Evolutionary conservation across 2,329 filamentous ascomycete genomes (phyloP).

Genomic region (Keithomyces neogunnii): DNA sequence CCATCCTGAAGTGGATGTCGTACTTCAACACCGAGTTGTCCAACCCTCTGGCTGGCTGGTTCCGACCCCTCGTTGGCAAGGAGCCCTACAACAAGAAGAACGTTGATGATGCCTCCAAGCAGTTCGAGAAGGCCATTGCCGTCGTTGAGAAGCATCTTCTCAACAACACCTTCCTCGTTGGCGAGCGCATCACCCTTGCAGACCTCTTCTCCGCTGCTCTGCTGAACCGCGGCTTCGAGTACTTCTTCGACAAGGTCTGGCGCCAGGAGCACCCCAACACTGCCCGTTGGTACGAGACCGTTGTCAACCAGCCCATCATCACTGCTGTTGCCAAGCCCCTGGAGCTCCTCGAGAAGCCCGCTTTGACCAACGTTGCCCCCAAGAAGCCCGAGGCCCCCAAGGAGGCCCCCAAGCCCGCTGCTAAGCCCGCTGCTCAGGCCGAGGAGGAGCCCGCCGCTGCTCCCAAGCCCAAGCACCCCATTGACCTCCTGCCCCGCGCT

Average conservation of each 20-base stretch:
- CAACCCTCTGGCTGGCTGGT: constrained; percentile 66
- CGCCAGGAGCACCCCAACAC: constrained; percentile 75
- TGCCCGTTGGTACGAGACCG: constrained; percentile 89
- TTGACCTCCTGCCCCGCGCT: constrained; percentile 74
- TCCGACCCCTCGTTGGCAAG: constrained; percentile 73
- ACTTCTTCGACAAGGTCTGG: constrained; percentile 88
- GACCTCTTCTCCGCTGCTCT: constrained; percentile 79
- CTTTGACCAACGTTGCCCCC: constrained; percentile 60
- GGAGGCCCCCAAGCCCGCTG: constrained; percentile 52
- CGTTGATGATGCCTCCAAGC: constrained; percentile 72
- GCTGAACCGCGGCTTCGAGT: constrained; percentile 82
- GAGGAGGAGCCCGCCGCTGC: constrained; percentile 40
- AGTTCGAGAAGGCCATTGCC: constrained; percentile 55
- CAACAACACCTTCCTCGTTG: constrained; percentile 93
- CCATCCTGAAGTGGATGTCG: constrained; percentile 97
- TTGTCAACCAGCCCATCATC: constrained; percentile 90
- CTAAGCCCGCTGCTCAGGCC: constrained; percentile 26
- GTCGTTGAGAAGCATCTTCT: constrained; percentile 82
- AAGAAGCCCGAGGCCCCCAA: constrained; percentile 72
- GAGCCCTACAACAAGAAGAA: constrained; percentile 96
- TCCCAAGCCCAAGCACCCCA: constrained; percentile 94
- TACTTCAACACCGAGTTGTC: constrained; percentile 89
- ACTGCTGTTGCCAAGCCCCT: constrained; percentile 68
- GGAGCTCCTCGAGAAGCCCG: constrained; percentile 74
- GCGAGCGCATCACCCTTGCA: constrained; percentile 94